Conservation (phyloP, 306 rosid species). For the Corylus avellana region DNA sequence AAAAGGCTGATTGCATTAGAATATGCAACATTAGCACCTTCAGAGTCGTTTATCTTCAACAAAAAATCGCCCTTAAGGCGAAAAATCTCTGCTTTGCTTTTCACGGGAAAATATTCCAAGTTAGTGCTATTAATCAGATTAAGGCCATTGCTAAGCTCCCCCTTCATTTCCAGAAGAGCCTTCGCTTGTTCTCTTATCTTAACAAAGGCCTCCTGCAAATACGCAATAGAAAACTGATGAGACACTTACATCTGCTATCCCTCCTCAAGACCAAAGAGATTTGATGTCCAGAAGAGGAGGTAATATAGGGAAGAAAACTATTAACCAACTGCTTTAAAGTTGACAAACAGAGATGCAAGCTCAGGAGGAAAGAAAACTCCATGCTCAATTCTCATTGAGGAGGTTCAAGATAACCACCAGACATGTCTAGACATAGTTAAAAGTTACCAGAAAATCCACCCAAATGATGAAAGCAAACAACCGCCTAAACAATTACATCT, state of each 20-base stretch:
- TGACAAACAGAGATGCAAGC: background rate
- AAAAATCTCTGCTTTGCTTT: conserved; percentile 90
- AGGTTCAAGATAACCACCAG: conserved; percentile 15
- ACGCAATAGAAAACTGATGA: conserved; percentile 38
- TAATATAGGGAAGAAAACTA: background rate
- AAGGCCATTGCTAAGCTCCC: conserved; percentile 80
- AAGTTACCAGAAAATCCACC: background rate
- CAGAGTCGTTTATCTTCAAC: conserved; percentile 79
- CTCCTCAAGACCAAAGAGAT: conserved; percentile 8
- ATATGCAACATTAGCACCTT: conserved; percentile 74
- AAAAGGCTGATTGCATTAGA: conserved; percentile 82
- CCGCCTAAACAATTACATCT: background rate
- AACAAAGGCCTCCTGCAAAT: conserved; percentile 91
- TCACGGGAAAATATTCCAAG: conserved; percentile 90
- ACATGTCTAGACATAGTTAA: conserved; percentile 7
- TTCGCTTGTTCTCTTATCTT: conserved; percentile 97
- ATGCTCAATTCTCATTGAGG: conserved; percentile 6
- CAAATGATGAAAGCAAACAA: conserved; percentile 11
- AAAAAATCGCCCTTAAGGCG: conserved; percentile 91
- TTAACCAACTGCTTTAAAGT: background rate
- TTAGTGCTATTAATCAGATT: conserved; percentile 89
- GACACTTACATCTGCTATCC: conserved; percentile 20
- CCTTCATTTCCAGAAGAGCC: conserved; percentile 89
- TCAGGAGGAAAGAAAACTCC: background rate
- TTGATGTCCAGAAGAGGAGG: background rate